Evolutionary conservation across 2,329 filamentous ascomycete species (phyloP).

Genomic region (Rhynchosporium graminicola): DNA sequence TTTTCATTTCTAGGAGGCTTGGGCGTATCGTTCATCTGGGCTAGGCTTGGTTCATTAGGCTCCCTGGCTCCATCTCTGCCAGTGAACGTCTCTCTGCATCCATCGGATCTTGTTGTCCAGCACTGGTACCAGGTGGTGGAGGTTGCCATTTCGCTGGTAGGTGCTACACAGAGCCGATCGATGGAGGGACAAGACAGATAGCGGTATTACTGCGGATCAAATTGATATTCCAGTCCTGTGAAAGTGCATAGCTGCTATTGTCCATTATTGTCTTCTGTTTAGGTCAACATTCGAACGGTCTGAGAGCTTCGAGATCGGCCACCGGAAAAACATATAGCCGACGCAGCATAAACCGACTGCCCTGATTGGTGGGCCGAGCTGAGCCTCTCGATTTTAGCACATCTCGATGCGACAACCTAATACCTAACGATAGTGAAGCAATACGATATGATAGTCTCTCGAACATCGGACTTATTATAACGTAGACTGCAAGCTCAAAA

Average conservation of each 20-base stretch:
- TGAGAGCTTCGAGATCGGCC: neutral
- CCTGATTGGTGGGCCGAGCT: no score
- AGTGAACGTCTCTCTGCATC: conserved; percentile 29
- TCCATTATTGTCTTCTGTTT: neutral
- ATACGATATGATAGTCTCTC: no score
- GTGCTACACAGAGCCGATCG: neutral
- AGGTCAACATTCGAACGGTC: neutral
- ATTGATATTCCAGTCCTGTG: no score
- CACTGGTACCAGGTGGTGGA: conserved; percentile 26
- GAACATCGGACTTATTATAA: no score
- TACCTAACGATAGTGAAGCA: no score
- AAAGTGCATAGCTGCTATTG: neutral
- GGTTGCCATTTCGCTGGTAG: neutral
- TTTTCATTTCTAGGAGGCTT: conserved; percentile 44
- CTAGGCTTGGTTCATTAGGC: conserved; percentile 51
- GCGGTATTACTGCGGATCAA: neutral
- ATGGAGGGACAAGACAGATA: neutral
- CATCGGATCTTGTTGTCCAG: conserved; percentile 36
- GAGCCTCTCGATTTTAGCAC: no score
- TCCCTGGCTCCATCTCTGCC: conserved; percentile 39
- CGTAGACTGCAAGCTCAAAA: no score
- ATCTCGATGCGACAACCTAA: no score
- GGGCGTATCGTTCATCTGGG: conserved; percentile 53
- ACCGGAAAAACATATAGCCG: conserved; percentile 3
- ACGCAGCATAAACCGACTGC: no score